These are phyloP conservation scores for Yamadazyma mexicana DNA, from an alignment of 1,139 yeast species.

Conservation along the genomic window DNA sequence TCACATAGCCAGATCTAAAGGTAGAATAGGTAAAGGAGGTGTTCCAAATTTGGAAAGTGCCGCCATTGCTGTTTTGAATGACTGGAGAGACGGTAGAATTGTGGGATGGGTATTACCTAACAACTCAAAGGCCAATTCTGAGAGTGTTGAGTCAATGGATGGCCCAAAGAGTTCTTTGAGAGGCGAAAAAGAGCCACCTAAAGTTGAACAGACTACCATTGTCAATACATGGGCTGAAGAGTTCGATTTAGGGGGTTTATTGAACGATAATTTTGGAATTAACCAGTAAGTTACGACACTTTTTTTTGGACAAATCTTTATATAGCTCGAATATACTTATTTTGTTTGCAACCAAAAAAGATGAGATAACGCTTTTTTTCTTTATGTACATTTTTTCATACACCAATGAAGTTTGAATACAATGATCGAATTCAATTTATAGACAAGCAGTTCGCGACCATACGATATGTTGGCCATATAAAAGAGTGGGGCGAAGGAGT, in stretches of 20 bases:
- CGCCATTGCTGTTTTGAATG: constrained; percentile 78
- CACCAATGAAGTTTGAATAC: background rate
- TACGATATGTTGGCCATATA: constrained; percentile 59
- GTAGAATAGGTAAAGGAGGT: constrained; percentile 92
- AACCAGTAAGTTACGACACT: background rate
- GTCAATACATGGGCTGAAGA: constrained; percentile 94
- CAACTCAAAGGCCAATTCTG: constrained; percentile 42
- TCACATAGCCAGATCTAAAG: constrained; percentile 89
- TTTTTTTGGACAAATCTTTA: background rate
- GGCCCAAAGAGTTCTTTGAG: constrained; percentile 45
- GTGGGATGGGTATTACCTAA: constrained; percentile 90
- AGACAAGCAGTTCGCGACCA: constrained; percentile 56
- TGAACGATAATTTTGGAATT: constrained; percentile 28
- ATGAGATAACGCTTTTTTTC: background rate
- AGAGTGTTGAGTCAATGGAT: constrained; percentile 23
- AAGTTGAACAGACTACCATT: constrained; percentile 73
- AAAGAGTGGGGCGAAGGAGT: constrained; percentile 56
- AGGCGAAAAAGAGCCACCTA: constrained; percentile 50
- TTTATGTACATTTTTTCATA: background rate
- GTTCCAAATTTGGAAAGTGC: constrained; percentile 87
- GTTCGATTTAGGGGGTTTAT: constrained; percentile 84
- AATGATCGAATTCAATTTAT: constrained; percentile 44
- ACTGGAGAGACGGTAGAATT: constrained; percentile 97
- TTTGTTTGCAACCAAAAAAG: background rate
- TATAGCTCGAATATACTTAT: background rate